Percentiles rank a stretch among this genome's conserved stretches.
These are phyloP conservation scores for Blepharisma stoltei DNA, from an alignment of 73 alveolate species.

Conservation along the genomic window DNA sequence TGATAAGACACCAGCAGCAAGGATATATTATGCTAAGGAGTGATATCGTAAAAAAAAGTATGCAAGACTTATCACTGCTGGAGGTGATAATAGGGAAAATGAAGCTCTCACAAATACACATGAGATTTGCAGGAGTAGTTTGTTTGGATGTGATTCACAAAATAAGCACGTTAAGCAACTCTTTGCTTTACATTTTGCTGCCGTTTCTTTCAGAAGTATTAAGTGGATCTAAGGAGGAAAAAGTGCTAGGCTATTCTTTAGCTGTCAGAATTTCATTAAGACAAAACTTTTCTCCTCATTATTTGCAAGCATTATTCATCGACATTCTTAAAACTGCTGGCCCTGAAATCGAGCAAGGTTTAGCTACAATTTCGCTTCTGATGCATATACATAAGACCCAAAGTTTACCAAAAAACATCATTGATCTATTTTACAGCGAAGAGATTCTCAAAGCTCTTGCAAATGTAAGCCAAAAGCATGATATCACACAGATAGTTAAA, in stretches of 20 bases:
- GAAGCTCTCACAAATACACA: neutral
- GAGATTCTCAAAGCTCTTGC: constrained; percentile 1
- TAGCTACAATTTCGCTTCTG: neutral
- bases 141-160: neutral
- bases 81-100: neutral
- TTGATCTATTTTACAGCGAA: neutral
- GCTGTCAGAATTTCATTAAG: neutral
- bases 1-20: constrained; percentile 8
- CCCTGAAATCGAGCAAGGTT: too few relatives aligned
- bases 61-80: neutral
- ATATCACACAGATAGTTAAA: neutral
- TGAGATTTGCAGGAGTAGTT: neutral
- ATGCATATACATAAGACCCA: neutral
- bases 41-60: neutral
- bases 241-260: neutral
- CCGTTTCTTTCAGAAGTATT: neutral
- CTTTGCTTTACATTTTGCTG: neutral
- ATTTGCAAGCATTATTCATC: neutral
- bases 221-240: neutral
- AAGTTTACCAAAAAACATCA: neutral
- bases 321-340: neutral
- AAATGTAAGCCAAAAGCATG: neutral
- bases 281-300: constrained; percentile 21
- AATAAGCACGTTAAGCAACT: neutral
- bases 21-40: neutral